A percentile compares a stretch with the other conserved stretches of the same genome.
Conservation (phyloP, 2,329 filamentous ascomycete genomes). For the Talaromyces funiculosus region DNA sequence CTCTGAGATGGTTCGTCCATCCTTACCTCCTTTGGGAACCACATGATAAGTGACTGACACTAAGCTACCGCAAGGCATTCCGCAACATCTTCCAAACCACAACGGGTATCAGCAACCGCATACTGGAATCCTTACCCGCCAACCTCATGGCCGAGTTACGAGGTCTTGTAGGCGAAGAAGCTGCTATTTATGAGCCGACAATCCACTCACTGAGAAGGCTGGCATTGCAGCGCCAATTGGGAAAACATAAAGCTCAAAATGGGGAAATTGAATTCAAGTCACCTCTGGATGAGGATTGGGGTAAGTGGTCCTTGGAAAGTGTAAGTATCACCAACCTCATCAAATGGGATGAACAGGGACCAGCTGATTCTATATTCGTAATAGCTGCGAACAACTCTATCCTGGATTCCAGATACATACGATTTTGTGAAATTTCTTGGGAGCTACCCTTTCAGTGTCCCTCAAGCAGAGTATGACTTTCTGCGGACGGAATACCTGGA, state of each 20-base stretch:
- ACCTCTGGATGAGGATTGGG: not conserved
- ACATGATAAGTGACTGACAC: too few relatives aligned
- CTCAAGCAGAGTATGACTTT: conserved; percentile 2
- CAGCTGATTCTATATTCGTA: not conserved
- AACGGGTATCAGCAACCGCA: not conserved
- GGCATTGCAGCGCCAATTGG: not conserved
- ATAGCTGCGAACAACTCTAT: not conserved
- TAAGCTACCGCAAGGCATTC: not conserved
- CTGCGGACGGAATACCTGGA: not conserved
- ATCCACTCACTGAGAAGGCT: not conserved
- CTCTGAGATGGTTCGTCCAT: not conserved
- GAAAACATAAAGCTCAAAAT: not conserved
- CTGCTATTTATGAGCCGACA: not conserved
- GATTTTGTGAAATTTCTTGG: not conserved
- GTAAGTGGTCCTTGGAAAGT: not conserved
- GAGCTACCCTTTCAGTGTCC: not conserved
- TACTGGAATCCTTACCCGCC: not conserved
- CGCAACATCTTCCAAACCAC: not conserved
- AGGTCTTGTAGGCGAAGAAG: not conserved
- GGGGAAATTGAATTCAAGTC: not conserved
- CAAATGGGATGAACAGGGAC: not conserved
- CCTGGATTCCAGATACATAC: not conserved
- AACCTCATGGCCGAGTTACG: not conserved
- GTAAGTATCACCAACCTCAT: not conserved
- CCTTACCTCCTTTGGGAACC: not conserved